phyloP scores from a whole-genome alignment of 805 yeast species.

The Metschnikowia drakensbergensis region DNA sequence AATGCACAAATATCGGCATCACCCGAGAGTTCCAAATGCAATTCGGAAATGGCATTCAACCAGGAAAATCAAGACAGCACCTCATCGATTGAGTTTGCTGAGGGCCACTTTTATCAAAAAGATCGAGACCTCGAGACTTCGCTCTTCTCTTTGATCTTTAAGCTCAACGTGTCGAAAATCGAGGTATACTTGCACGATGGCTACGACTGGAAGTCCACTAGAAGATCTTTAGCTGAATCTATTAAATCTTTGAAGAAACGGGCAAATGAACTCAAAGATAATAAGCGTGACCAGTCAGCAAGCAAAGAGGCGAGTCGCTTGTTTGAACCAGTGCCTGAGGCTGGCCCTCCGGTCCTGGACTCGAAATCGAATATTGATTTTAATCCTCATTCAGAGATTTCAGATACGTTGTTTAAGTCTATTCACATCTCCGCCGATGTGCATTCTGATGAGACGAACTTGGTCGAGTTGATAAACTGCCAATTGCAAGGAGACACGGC shows the following conservation, averaged over 20 bases:
- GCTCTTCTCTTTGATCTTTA: conserved; percentile 18
- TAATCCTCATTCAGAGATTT: conserved; percentile 17
- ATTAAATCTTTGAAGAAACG: conserved; percentile 57
- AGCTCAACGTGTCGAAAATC: conserved; percentile 36
- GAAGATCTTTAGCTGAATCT: conserved; percentile 62
- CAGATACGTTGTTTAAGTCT: conserved; percentile 72
- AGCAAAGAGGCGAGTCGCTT: conserved; percentile 8
- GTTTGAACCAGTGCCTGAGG: background rate
- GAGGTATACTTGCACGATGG: conserved; percentile 72
- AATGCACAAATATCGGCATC: background rate
- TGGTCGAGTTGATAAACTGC: conserved; percentile 54
- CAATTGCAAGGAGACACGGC: conserved; percentile 26
- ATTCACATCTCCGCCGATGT: conserved; percentile 63
- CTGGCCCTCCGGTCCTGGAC: background rate
- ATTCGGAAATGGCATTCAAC: background rate
- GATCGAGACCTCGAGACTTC: background rate
- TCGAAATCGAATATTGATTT: background rate
- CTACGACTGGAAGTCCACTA: conserved; percentile 83
- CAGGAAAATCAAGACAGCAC: background rate
- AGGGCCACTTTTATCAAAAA: conserved; percentile 2
- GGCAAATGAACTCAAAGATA: conserved; percentile 24
- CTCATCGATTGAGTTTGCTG: background rate
- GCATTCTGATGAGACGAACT: conserved; percentile 40
- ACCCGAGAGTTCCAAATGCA: background rate
- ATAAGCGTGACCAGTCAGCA: conserved; percentile 6